Base-by-base conservation (phyloP, 805 yeast species). In the Spencermartinsiella europaea region DNA sequence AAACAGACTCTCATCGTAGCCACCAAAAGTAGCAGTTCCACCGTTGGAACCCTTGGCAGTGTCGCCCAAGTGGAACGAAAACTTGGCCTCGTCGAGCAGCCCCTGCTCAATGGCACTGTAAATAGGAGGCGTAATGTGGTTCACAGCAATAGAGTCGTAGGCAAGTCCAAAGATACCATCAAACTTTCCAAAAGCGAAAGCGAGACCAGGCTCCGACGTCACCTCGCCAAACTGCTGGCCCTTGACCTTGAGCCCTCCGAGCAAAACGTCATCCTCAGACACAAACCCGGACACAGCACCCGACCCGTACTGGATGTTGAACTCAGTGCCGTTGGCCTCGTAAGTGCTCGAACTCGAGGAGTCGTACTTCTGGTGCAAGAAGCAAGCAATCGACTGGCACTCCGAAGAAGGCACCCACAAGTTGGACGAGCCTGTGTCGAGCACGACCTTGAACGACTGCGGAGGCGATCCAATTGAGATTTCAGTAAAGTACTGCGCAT, bases 141-240 rank as follows among this genome's bases (percentile, higher is more conserved):
- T 75, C 46, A 87, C 96, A 14, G 97, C 79, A 57, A 93, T 89
- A 45, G 96, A 75, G 70, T 87, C 87, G 70, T 91, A 93, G 54
- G 87, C 99, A 57, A 93, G 79, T 56, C 99, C 99, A 53, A 93
- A 74, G 57, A 93, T 90, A 71, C 99, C 99, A 66, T 93, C 99
- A 66, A 93, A 93, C 71, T 93, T 91, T 68, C 96, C 99, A 69
- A 93, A 93, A 44, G 99, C 98, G 72, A 93, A 93, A 0, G 97
- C 93, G 57, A 93, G 77, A 47, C 99, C 99, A 37, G 98, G 98
- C 74, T 93, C 99, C 59, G 80, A 79, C 49, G 99, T 93, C 53
- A 96, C 91, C 75, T 93, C 99, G 51, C 95, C 98, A 64, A 93
- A 93, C 65, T 83, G 95, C 73, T 91, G 98, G 55, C 83, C 72